Base-by-base conservation (phyloP, 768 basidiomycete species). In the Paxillus rubicundulus region DNA sequence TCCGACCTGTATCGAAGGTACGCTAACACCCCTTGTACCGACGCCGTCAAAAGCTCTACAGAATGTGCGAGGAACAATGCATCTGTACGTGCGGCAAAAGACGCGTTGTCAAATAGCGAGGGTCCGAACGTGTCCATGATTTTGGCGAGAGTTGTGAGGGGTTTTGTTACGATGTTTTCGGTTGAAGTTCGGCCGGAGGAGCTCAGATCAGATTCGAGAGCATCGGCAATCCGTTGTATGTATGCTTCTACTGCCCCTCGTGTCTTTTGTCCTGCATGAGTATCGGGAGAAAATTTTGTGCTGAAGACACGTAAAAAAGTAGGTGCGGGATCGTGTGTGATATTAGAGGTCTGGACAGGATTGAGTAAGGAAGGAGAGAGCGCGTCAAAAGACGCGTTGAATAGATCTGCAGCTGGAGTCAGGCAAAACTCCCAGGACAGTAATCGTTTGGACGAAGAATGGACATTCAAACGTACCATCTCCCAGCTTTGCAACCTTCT, bases 41-140 rank as follows among this genome's bases (percentile, higher is more conserved):
- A 76, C 1, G 66, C 54, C 5, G 52, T 61, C 48, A 84, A 58
- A 16, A 85, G 65, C 3, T 58, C 60, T 43, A 70, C 65, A 2
- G 77, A 65, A 49, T 81, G 67, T 13, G 66, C 49, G 3, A 58
- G 49, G 16, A 82, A 63, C 6, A 81, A 65, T 3, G 57, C 58
- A 55, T 88, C 84, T 10, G 81, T 61, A 33, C 66, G 66, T 63
- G 72, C 56, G 5, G 78, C 61, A 41, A 83, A 72, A 6, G 61
- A 55, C 5, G 34, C 56, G 37, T 83, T 74, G 2, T 67, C 53
- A 52, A 85, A 85, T 13, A 88, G 59, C 0, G 71, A 67, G 7
- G 73, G 65, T 2, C 79, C 79, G 54, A 88, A 87, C 5, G 74
- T 70, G 9, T 76, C 71, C 38, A 88, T 58, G 32, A 86, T 66